Conservation (phyloP, 2,329 filamentous ascomycete genomes). For the Shiraia sp. region DNA sequence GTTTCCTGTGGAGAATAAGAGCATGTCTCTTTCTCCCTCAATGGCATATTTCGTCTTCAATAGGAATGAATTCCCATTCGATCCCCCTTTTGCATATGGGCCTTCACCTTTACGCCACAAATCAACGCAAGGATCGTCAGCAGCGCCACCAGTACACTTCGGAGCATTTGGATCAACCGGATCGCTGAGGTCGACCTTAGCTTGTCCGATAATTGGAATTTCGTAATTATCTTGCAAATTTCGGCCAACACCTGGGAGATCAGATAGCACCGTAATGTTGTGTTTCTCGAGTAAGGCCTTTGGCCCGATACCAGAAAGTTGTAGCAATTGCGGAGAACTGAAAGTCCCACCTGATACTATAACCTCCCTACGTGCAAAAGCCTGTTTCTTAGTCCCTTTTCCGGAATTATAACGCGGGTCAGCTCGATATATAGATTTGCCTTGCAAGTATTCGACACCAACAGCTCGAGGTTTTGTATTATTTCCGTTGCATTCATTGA, state of each 20-base stretch:
- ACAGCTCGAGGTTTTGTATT: conserved; percentile 39
- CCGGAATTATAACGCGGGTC: conserved; percentile 42
- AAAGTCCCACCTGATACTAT: conserved; percentile 53
- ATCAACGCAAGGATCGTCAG: conserved; percentile 22
- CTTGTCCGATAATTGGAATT: conserved; percentile 57
- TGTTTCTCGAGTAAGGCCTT: conserved; percentile 54
- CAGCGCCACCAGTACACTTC: conserved; percentile 21
- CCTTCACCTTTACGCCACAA: conserved; percentile 21
- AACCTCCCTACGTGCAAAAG: conserved; percentile 25
- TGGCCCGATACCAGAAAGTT: conserved; percentile 65
- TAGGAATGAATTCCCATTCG: conserved; percentile 56
- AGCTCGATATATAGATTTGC: conserved; percentile 47
- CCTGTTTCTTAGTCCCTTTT: conserved; percentile 7
- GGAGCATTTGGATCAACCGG: conserved; percentile 8
- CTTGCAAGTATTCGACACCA: conserved; percentile 50
- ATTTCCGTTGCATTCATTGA: conserved; percentile 27
- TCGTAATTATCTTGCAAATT: conserved; percentile 33
- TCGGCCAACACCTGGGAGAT: conserved; percentile 46
- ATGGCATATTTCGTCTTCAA: conserved; percentile 46
- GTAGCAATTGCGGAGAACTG: conserved; percentile 65
- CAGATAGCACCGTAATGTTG: conserved; percentile 56
- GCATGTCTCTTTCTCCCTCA: conserved; percentile 55
- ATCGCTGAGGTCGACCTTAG: conserved; percentile 5
- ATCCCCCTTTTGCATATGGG: conserved; percentile 46
- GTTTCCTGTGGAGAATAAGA: conserved; percentile 54